phyloP scores from a whole-genome alignment of 2,329 filamentous ascomycete genomes.

The Fusarium torulosum region DNA sequence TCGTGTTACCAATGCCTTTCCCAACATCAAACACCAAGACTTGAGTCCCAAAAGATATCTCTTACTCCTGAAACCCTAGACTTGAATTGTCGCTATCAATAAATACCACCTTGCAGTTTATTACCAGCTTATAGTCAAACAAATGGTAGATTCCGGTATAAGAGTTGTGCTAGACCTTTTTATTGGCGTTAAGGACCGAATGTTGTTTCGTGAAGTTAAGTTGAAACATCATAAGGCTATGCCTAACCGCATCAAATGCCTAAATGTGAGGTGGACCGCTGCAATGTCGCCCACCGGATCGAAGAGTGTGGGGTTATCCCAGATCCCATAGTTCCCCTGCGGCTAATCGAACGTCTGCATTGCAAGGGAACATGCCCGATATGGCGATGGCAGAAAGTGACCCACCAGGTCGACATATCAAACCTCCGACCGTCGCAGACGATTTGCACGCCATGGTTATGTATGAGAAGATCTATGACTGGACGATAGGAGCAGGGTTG shows the following conservation, averaged over 20 bases:
- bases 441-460: not conserved
- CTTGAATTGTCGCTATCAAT: not conserved
- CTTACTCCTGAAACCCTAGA: not conserved
- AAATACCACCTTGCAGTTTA: not conserved
- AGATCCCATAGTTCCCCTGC: constrained; percentile 42
- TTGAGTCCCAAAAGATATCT: not conserved
- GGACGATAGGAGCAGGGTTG: constrained; percentile 12
- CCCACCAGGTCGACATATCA: constrained; percentile 20
- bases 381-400: constrained; percentile 27
- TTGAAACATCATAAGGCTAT: not conserved
- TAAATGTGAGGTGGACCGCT: constrained; percentile 37
- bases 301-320: constrained; percentile 41
- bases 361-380: constrained; percentile 27
- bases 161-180: not conserved
- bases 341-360: constrained; percentile 38
- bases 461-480: not conserved
- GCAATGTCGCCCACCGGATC: constrained; percentile 31
- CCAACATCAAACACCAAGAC: not conserved
- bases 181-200: not conserved
- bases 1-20: not conserved
- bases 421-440: constrained; percentile 1
- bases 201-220: not conserved
- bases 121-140: not conserved
- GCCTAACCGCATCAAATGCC: not conserved
- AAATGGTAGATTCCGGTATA: not conserved